These are phyloP conservation scores for Geum urbanum DNA, from an alignment of 306 rosid species.

Conservation along the genomic window DNA sequence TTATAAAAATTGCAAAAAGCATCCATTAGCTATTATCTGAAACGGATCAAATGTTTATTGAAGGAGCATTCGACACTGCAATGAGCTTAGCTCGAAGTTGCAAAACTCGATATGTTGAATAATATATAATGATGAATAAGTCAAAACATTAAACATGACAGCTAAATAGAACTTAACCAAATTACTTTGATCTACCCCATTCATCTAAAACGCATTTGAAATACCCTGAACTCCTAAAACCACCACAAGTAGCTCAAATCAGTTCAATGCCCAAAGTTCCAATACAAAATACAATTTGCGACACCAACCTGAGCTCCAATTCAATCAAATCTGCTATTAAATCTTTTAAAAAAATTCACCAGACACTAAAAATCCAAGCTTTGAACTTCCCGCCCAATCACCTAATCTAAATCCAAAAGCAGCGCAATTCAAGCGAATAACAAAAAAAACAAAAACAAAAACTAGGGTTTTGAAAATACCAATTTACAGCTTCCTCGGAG, in stretches of 20 bases:
- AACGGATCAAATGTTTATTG: too few species aligned
- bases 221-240: conserved; percentile 22
- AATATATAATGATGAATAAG: too few species aligned
- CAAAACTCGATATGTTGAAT: conserved; percentile 1
- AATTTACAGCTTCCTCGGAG: conserved; percentile 28
- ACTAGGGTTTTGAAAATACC: conserved; percentile 63
- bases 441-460: conserved; percentile 22
- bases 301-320: conserved; percentile 5
- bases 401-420: conserved; percentile 42
- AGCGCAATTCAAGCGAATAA: conserved; percentile 26
- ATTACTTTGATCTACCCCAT: conserved; percentile 24
- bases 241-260: conserved; percentile 31
- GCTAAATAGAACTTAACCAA: neutral
- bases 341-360: conserved; percentile 22
- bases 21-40: neutral
- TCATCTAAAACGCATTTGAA: conserved; percentile 10
- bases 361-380: conserved; percentile 31
- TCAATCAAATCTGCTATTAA: conserved; percentile 29
- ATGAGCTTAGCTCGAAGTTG: conserved; percentile 3
- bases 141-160: neutral
- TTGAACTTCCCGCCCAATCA: conserved; percentile 25
- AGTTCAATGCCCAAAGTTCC: conserved; percentile 24
- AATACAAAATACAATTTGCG: conserved; percentile 15
- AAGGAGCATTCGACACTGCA: neutral
- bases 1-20: neutral